phyloP scores from a whole-genome alignment of 331 rosid genomes.

The Cydonia oblonga region DNA sequence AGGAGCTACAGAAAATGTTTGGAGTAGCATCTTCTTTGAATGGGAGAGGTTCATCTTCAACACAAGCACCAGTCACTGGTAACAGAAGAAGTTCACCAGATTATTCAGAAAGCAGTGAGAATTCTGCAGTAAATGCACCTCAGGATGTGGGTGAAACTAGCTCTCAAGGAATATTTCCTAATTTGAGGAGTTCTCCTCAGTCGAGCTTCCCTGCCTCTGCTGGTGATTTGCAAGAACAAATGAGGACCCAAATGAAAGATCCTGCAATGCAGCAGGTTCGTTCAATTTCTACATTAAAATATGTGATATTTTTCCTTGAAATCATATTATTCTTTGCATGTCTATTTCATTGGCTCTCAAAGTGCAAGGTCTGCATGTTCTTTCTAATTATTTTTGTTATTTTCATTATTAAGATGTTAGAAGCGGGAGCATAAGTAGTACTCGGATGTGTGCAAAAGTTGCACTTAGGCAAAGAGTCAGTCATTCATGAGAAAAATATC shows the following conservation, averaged over 20 bases:
- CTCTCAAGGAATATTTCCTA: slow-evolving; percentile 30
- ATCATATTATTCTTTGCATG: too few species aligned
- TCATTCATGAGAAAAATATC: background rate
- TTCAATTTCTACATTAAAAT: slow-evolving; percentile 1
- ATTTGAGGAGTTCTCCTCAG: slow-evolving; percentile 37
- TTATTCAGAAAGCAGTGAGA: slow-evolving; percentile 9
- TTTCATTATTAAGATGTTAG: background rate
- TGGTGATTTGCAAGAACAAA: slow-evolving; percentile 77
- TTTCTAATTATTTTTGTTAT: background rate
- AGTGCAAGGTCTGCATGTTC: background rate
- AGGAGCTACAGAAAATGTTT: slow-evolving; percentile 82
- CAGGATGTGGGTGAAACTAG: slow-evolving; percentile 37
- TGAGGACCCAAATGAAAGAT: slow-evolving; percentile 93
- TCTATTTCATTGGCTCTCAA: background rate
- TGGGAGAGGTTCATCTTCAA: slow-evolving; percentile 41
- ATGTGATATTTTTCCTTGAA: background rate
- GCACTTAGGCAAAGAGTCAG: background rate
- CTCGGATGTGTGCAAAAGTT: background rate
- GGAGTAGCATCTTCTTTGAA: slow-evolving; percentile 63
- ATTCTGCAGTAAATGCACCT: slow-evolving; percentile 20
- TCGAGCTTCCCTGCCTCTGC: slow-evolving; percentile 59
- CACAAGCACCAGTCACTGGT: slow-evolving; percentile 21
- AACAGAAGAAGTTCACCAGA: slow-evolving; percentile 12
- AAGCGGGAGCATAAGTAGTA: background rate
- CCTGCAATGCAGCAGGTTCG: slow-evolving; percentile 90